Evolutionary conservation across 2,329 filamentous ascomycete genomes (phyloP).

Genomic region (Penicillium sp.): DNA sequence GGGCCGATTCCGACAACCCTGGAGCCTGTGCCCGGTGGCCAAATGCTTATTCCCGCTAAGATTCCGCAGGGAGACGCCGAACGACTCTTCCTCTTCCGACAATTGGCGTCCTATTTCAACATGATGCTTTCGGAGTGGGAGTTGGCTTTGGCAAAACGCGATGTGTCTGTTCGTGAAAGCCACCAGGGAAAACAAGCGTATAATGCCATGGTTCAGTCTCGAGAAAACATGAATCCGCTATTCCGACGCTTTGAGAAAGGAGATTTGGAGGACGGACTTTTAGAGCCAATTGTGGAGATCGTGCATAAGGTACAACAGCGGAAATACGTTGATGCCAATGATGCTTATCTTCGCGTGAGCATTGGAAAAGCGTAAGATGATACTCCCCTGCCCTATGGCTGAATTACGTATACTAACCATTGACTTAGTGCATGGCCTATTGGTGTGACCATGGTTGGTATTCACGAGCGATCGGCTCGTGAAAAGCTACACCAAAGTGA

Average conservation of each 20-base stretch:
- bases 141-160: constrained; percentile 65
- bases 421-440: constrained; percentile 80
- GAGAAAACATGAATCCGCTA: constrained; percentile 83
- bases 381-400: background rate
- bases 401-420: constrained; percentile 11
- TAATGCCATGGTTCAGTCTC: constrained; percentile 81
- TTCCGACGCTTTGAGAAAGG: constrained; percentile 85
- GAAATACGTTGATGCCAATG: constrained; percentile 93
- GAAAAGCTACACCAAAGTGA: constrained; percentile 87
- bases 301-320: constrained; percentile 86
- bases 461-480: constrained; percentile 91
- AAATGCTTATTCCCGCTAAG: constrained; percentile 77
- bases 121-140: constrained; percentile 93
- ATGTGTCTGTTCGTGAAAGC: constrained; percentile 63
- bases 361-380: constrained; percentile 76
- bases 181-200: constrained; percentile 79
- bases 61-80: constrained; percentile 65
- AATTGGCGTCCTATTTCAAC: constrained; percentile 92
- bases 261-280: constrained; percentile 74
- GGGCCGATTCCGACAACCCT: constrained; percentile 88
- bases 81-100: constrained; percentile 73
- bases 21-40: constrained; percentile 74
- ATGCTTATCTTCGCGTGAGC: constrained; percentile 87
- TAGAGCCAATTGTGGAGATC: constrained; percentile 86
- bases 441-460: constrained; percentile 99